Evolutionary conservation across 106 monocot species (phyloP), one percentile per base, ranked within the genome.

Genomic region (Amphibolis antarctica): DNA sequence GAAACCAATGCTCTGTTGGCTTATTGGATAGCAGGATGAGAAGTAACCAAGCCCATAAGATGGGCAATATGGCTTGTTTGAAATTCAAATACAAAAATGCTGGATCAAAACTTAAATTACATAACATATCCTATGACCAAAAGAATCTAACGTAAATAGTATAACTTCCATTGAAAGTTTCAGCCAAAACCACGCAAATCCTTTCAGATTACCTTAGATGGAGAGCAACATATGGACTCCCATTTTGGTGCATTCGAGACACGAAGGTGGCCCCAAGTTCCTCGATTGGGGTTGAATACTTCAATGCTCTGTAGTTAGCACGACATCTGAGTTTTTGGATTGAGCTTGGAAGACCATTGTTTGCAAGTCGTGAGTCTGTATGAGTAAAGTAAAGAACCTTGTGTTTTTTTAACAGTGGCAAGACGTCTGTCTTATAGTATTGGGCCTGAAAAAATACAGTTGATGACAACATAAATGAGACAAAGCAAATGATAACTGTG

Each of bases 331-430:
- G 64, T 73, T 90, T 96, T 55, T 96, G 96, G 48, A 90, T 75
- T 42, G 86, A 89, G 59, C 44, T 82, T 5, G 96, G 80, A 72
- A 90, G 65, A 20, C 84, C 96, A 80, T 96, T 96, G 60, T 96
- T 96, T 13, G 90, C 86, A 44, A 96, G 84, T 59, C 96, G 70
- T 28, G 96, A 86, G 64, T 96, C 96, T 44, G 89, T 84, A 66
- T 86, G 96, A 19, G 96, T 89, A 66, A 96, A 85, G 54, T 82
- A 90, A 13, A 96, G 30, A 68, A 96, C 84, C 74, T 86, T 90
- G 68, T 96, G 86, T 28, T 85, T 73, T 70, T 85, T 86, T 51
- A 96, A 56, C 23, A 90, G 66, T 25, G 86, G 82, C 25, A 89
- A 84, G 9, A 90, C 75, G 45, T 86, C 96, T 59, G 53, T 60